Evolutionary conservation across 2,329 filamentous ascomycete genomes (phyloP), one percentile per base, ranked within the genome.

Genomic region (Hypoxylon rubiginosum): DNA sequence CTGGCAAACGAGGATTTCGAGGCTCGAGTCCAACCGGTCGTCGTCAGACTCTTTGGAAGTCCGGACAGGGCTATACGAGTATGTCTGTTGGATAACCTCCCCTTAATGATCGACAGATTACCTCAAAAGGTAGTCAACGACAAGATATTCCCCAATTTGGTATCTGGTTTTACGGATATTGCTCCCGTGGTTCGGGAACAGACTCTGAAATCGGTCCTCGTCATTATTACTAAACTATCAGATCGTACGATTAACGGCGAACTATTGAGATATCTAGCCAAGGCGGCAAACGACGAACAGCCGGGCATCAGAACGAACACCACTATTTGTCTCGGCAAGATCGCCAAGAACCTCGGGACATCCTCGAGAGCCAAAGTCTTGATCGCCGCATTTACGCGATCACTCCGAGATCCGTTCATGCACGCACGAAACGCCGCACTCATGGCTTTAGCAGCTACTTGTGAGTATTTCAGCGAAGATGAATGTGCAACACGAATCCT

Each of bases 221-320:
- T 92, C 0, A 88, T 99, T 49, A 91, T 98, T 60, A 85, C 86
- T 28, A 99, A 99, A 79, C 85, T 99, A 0, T 97, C 94, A 1
- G 96, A 99, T 74, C 89, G 96, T 39, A 92, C 92, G 7, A 91
- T 98, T 72, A 99, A 99, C 72, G 95, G 96, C 58, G 96, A 99
- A 72, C 85, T 99, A 10, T 83, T 99, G 21, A 92, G 92, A 73
- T 91, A 97, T 75, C 85, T 99, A 28, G 96, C 96, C 46, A 97
- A 97, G 78, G 97, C 95, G 1, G 94, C 96, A 49, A 99, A 98
- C 73, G 96, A 99, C 68, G 96, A 98, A 73, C 95, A 99, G 75
- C 94, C 96, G 0, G 96, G 96, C 0, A 99, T 99, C 70, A 89
- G 96, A 67, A 99, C 96, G 8, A 99, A 99, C 77, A 99, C 96